Evolutionary conservation across 192 early-diverging fungal species (phyloP).

Genomic region (Linnemannia elongata): DNA sequence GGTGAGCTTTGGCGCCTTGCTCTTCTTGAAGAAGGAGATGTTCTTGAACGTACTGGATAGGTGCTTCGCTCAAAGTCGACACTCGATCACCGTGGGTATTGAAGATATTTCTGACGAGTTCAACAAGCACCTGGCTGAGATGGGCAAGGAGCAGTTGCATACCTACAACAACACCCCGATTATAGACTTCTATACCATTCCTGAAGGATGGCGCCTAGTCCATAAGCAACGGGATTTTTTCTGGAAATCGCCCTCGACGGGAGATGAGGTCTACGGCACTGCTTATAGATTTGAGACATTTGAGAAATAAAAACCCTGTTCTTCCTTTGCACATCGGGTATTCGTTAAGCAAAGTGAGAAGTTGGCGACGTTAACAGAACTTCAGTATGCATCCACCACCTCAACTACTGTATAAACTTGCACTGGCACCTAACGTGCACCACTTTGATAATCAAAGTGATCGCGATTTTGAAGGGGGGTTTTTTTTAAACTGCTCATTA

Average conservation of each 20-base stretch:
- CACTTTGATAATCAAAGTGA: no score
- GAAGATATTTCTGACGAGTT: slow-evolving; percentile 14
- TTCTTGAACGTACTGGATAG: neutral
- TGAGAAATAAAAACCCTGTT: slow-evolving; percentile 10
- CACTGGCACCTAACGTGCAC: neutral
- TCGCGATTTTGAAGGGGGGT: no score
- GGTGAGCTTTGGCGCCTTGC: slow-evolving; percentile 27
- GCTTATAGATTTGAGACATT: slow-evolving; percentile 20
- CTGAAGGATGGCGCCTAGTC: slow-evolving; percentile 25
- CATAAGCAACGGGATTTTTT: slow-evolving; percentile 19
- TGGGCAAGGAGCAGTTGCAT: slow-evolving; percentile 15
- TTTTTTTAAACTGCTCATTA: no score
- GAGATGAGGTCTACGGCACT: slow-evolving; percentile 29
- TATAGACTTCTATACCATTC: slow-evolving; percentile 20
- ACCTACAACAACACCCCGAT: slow-evolving; percentile 12
- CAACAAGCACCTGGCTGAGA: slow-evolving; percentile 24
- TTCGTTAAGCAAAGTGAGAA: neutral
- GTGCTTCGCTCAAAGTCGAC: slow-evolving; percentile 18
- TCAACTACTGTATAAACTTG: slow-evolving; percentile 1
- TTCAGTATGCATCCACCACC: slow-evolving; percentile 13
- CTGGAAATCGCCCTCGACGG: slow-evolving; percentile 20
- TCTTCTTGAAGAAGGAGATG: slow-evolving; percentile 15
- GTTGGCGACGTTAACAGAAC: neutral
- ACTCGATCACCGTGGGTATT: slow-evolving; percentile 24
- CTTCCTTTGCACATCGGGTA: slow-evolving; percentile 7